Evolutionary conservation across 805 yeast genomes (phyloP), one percentile per base, ranked within the genome.

Genomic region (Metschnikowia peoriensis): DNA sequence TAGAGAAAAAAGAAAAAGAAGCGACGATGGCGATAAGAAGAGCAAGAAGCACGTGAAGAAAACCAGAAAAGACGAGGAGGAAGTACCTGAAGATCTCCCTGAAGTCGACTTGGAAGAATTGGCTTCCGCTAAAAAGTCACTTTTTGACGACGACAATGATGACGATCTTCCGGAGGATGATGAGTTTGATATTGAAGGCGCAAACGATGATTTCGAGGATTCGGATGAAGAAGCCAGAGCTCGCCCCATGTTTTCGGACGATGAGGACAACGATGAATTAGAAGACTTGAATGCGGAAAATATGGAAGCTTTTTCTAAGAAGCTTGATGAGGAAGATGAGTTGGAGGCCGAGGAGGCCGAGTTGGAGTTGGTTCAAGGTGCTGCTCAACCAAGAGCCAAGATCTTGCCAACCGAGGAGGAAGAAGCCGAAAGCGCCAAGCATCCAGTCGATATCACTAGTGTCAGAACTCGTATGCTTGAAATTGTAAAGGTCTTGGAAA

Each of bases 401-500:
- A 79, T 90, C 32, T 77, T 91, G 55, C 97, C 97, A 38, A 75
- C 86, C 2, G 82, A 71, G 28, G 86, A 78, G 57, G 89, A 85
- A 64, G 88, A 85, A 61, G 79, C 74, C 51, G 80, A 78, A 49
- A 70, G 73, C 51, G 79, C 77, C 14, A 64, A 67, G 11, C 79
- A 77, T 32, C 86, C 90, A 44, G 84, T 84, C 60, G 96, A 91
- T 67, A 78, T 92, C 46, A 88, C 91, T 7, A 77, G 88, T 62
- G 80, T 89, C 7, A 84, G 98, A 72, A 89, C 97, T 16, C 84
- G 99, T 73, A 93, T 94, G 88, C 84, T 93, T 61, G 99, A 94
- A 74, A 83, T 96, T 57, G 93, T 92, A 47, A 92, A 92, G 68
- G 97, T 93, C 15, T 80, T 94, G 61, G 97, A 93, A 69, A 89